phyloP scores from a whole-genome alignment of 768 basidiomycete genomes.

The Ramaria sp. region DNA sequence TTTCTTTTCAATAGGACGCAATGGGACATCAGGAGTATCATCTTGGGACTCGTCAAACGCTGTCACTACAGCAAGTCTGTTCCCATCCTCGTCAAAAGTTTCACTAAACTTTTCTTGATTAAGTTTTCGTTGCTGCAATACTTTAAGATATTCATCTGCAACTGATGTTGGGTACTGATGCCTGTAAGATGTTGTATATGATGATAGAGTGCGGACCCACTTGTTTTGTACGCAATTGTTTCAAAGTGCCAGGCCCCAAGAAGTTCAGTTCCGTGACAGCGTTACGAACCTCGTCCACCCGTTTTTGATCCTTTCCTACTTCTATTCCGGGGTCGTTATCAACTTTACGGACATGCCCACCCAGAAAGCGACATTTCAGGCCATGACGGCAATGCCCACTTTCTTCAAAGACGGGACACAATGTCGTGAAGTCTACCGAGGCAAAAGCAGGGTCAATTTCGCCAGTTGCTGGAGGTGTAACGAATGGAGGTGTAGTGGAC shows the following conservation, averaged over 20 bases:
- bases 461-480: slow-evolving; percentile 19
- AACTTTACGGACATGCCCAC: slow-evolving; percentile 51
- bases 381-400: slow-evolving; percentile 74
- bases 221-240: slow-evolving; percentile 56
- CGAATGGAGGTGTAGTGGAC: slow-evolving; percentile 39
- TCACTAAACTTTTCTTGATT: slow-evolving; percentile 14
- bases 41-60: slow-evolving; percentile 21
- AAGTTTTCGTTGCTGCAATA: slow-evolving; percentile 26
- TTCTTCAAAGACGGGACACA: slow-evolving; percentile 58
- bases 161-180: slow-evolving; percentile 55
- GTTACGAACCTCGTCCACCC: slow-evolving; percentile 35
- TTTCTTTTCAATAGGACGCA: slow-evolving; percentile 75
- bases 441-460: slow-evolving; percentile 20
- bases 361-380: slow-evolving; percentile 85
- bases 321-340: slow-evolving; percentile 30
- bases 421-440: slow-evolving; percentile 34
- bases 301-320: slow-evolving; percentile 46
- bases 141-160: slow-evolving; percentile 48
- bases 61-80: slow-evolving; percentile 5
- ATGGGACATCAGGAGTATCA: slow-evolving; percentile 59
- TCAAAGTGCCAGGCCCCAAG: slow-evolving; percentile 43
- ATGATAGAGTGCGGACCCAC: slow-evolving; percentile 25
- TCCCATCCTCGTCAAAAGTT: slow-evolving; percentile 12
- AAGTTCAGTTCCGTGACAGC: slow-evolving; percentile 61
- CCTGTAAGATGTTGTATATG: not conserved